Evolutionary conservation across 2,329 filamentous ascomycete species (phyloP).

Genomic region (Diaporthe ampelina): DNA sequence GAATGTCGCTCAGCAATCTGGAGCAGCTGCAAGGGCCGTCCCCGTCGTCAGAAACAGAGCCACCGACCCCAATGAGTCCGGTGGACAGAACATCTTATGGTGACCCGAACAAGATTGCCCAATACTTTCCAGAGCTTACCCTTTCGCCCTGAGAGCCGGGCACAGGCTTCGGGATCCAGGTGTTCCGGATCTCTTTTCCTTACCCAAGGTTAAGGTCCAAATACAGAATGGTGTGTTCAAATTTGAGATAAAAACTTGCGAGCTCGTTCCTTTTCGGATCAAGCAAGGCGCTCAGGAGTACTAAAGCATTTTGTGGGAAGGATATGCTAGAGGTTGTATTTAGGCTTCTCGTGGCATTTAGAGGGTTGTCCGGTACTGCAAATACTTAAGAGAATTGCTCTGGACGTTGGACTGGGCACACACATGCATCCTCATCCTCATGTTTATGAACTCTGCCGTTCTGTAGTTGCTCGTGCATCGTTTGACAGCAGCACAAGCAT

Average conservation of each 20-base stretch:
- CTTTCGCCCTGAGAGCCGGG: constrained; percentile 41
- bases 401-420: neutral
- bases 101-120: constrained; percentile 56
- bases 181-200: neutral
- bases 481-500: neutral
- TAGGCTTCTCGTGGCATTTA: constrained; percentile 14
- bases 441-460: neutral
- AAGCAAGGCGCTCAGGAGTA: constrained; percentile 30
- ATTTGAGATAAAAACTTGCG: neutral
- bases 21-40: constrained; percentile 42
- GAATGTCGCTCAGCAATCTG: constrained; percentile 50
- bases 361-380: constrained; percentile 1
- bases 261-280: constrained; percentile 17
- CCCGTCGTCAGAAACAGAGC: constrained; percentile 39
- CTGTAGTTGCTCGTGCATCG: too few species aligned
- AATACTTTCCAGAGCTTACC: constrained; percentile 54
- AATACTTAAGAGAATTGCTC: neutral
- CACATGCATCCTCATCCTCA: neutral
- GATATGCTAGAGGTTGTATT: neutral
- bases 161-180: neutral
- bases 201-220: neutral
- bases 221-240: neutral
- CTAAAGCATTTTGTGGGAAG: neutral
- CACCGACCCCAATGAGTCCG: constrained; percentile 45
- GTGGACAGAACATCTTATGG: constrained; percentile 52